Evolutionary conservation across 2,329 filamentous ascomycete species (phyloP), one percentile per base, ranked within the genome.

Genomic region (Dactylellina parvicollis): DNA sequence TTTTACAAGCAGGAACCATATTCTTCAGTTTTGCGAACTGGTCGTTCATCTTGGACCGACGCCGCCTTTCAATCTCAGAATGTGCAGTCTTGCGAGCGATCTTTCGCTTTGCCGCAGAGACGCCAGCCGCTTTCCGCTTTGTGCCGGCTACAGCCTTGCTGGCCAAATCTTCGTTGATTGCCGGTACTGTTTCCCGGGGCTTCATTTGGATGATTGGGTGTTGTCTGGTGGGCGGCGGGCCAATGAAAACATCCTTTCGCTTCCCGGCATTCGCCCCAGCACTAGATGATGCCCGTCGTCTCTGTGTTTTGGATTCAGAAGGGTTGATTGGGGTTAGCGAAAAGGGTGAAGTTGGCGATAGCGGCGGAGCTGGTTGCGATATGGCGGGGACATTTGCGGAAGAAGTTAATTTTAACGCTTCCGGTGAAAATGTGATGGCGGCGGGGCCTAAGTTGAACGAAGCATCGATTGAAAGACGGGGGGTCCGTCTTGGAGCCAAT

Each of bases 161-260:
- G 30, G 61, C 36, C 22, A 20, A 55, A 44, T 55, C 67, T 14
- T 65, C 74, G 22, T 54, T 66, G 26, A 74, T 72, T 16, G 87
- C 66, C 80, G 78, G 59, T 80, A 80, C 1, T 79, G 69, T 60
- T 7, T 76, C 79, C 72, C 84, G 83, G 9, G 88, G 94, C 81
- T 96, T 96, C 93, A 98, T 96, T 82, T 98, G 94, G 69, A 98
- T 98, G 80, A 99, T 98, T 83, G 96, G 98, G 78, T 94, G 89
- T 42, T 92, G 91, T 75, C 94, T 86, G 2, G 93, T 96, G 0
- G 95, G 95, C 14, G 94, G 95, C 8, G 95, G 95, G 18, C 95
- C 95, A 14, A 99, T 86, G 8, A 90, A 86, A 80, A 96, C 96
- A 50, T 86, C 83, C 76, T 88, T 86, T 76, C 87, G 89, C 65